A percentile compares a stretch with the other conserved stretches of the same genome.
phyloP scores from a whole-genome alignment of 2,329 filamentous ascomycete genomes.

The Exserohilum turcica region DNA sequence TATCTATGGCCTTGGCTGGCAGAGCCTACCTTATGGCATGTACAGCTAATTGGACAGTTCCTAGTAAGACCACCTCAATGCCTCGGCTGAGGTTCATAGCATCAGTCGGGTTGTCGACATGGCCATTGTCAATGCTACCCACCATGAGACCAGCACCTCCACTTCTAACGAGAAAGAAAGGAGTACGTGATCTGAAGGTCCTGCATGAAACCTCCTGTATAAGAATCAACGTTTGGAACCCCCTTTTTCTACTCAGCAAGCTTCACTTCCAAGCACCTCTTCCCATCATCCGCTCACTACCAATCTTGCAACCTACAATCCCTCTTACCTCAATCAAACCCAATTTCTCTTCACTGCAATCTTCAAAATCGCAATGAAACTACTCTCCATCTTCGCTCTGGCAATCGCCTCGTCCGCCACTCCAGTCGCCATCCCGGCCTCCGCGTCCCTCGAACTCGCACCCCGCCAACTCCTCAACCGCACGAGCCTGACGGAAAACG shows the following conservation, averaged over 20 bases:
- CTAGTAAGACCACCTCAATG: neutral
- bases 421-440: neutral
- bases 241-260: neutral
- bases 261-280: neutral
- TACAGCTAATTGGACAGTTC: neutral
- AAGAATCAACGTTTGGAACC: neutral
- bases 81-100: neutral
- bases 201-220: neutral
- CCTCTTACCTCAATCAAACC: neutral
- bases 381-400: constrained; percentile 2
- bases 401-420: constrained; percentile 2
- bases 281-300: constrained; percentile 1
- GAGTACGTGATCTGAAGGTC: too few relatives aligned
- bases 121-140: neutral
- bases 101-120: neutral
- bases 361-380: neutral
- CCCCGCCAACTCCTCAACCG: constrained; percentile 4
- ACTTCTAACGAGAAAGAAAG: neutral
- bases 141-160: neutral
- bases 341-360: neutral
- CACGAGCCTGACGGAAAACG: constrained; percentile 2
- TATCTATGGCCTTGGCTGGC: neutral
- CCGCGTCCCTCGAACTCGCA: neutral
- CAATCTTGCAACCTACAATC: neutral
- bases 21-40: neutral